Conservation (phyloP, 768 basidiomycete genomes). For the Dioszegia aurantiaca region DNA sequence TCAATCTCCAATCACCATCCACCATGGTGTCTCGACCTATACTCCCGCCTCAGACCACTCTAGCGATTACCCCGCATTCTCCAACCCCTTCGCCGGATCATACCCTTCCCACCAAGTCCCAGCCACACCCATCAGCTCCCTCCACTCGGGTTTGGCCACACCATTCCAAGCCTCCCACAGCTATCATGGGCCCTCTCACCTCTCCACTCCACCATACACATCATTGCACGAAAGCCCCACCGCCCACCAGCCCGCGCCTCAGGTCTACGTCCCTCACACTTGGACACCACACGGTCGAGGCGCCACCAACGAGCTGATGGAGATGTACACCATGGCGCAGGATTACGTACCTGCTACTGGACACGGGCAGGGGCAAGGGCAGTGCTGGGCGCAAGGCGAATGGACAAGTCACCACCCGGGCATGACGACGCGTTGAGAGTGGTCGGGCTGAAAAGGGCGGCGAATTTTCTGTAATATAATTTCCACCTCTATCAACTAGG, state of each 20-base stretch:
- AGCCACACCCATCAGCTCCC: background rate
- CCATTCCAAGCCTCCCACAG: background rate
- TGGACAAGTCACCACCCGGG: slow-evolving; percentile 7
- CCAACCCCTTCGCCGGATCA: background rate
- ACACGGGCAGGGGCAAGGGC: background rate
- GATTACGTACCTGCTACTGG: background rate
- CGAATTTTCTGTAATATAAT: background rate
- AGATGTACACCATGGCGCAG: slow-evolving; percentile 10
- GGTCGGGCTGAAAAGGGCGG: background rate
- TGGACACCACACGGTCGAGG: slow-evolving; percentile 1
- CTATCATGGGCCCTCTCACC: too few species aligned
- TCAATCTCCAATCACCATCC: slow-evolving; percentile 5
- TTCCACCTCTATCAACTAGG: too few species aligned
- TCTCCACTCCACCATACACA: too few species aligned
- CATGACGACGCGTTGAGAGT: background rate
- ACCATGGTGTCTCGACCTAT: background rate
- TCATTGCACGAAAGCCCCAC: too few species aligned
- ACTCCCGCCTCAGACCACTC: background rate
- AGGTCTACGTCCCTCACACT: background rate
- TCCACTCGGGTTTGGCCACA: background rate
- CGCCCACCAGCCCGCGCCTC: background rate
- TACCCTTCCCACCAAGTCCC: background rate
- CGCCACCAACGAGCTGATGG: slow-evolving; percentile 4
- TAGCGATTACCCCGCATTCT: background rate
- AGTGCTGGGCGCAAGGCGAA: background rate